Percentiles rank a stretch among this genome's conserved stretches.
These are phyloP conservation scores for Climacium dendroides DNA, from an alignment of 225 moss, liverwort and hornwort genomes.

Conservation along the genomic window DNA sequence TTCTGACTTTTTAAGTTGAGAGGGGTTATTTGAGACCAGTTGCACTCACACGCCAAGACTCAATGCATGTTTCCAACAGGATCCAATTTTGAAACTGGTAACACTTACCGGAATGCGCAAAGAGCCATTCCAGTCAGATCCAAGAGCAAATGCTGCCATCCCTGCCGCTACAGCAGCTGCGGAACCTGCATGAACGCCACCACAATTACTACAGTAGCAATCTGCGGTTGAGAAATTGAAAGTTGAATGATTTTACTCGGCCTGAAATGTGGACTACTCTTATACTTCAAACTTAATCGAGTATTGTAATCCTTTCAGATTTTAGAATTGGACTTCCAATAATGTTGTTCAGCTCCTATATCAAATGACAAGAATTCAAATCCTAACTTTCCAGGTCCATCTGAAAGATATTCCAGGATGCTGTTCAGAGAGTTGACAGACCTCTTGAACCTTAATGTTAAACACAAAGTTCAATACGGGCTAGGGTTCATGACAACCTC, in stretches of 20 bases:
- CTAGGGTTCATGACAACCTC: conserved; percentile 38
- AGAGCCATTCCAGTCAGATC: conserved; percentile 67
- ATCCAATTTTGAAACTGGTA: neutral
- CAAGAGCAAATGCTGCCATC: conserved; percentile 69
- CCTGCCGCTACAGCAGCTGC: conserved; percentile 73
- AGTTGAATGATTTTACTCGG: neutral
- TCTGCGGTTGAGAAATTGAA: neutral
- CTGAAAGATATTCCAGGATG: neutral
- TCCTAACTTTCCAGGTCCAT: neutral
- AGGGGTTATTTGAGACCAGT: neutral
- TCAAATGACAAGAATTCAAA: neutral
- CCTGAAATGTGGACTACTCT: neutral
- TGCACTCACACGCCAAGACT: neutral
- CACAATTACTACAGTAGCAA: neutral
- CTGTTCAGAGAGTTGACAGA: neutral
- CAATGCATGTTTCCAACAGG: neutral
- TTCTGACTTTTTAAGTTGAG: neutral
- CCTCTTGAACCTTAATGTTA: neutral
- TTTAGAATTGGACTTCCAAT: neutral
- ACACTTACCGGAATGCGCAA: conserved; percentile 58
- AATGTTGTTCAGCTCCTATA: neutral
- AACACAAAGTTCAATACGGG: neutral
- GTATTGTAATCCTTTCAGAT: neutral
- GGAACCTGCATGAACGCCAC: conserved; percentile 39
- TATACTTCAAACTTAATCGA: neutral